Base-by-base conservation (phyloP, 352 stramenopile species). In the Phytophthora podocarpi region DNA sequence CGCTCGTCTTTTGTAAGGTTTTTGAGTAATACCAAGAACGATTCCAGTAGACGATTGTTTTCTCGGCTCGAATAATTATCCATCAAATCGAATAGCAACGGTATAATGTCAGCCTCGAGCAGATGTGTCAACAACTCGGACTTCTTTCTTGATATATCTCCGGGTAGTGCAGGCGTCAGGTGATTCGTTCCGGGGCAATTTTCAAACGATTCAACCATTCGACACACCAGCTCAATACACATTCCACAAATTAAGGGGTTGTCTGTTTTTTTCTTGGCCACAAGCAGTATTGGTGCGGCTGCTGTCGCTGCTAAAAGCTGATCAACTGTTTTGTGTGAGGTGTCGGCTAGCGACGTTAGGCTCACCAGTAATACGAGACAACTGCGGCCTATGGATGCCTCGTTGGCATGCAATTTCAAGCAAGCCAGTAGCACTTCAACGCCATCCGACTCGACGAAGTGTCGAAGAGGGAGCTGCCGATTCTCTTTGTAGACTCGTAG, bases 21-120 rank as follows among this genome's bases (percentile, higher is more conserved):
- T 32, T 74, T 81, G 0, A 85, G 42, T 35, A 83, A 37, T 42
- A 63, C 49, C 2, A 85, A 48, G 16, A 74, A 18, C 1, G 70
- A 57, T 18, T 58, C 43, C 6, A 81, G 30, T 13, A 79, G 30
- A 15, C 21, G 18, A 47, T 45, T 7, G 15, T 59, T 36, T 9
- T 40, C 37, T 53, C 47, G 30, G 5, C 11, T 59, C 31, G 49
- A 62, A 47, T 61, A 67, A n/a, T 47, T 68, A 23, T 68, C 64
- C 13, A 77, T 12, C 16, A 74, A 51, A 46, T 71, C 59, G 18
- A 71, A 71, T 36, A 71, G 16, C 15, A 73, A 36, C 4, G 58
- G 41, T 2, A 76, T 35, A 18, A 59, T 58, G 12, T 70, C 59
- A 23, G 56, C 30, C 26, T 70, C 59, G 2, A 70, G 48, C 21